Evolutionary conservation across 73 alveolate species (phyloP).

Genomic region (Diophrys appendiculata): DNA sequence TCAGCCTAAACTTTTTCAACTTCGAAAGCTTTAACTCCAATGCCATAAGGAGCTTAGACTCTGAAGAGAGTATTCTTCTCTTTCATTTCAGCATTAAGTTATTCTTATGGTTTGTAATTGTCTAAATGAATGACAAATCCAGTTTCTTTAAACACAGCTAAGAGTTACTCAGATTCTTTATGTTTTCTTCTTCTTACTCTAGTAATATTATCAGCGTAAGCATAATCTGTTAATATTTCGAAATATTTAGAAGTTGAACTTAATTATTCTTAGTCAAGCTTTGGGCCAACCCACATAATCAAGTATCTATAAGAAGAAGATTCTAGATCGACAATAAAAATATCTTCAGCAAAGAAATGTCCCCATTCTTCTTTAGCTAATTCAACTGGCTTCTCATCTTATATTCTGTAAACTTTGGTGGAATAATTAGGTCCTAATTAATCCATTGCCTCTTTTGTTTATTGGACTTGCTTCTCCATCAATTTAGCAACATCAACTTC

Average conservation of each 20-base stretch:
- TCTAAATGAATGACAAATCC: slow-evolving; percentile 52
- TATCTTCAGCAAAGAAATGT: slow-evolving; percentile 47
- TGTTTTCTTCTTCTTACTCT: slow-evolving; percentile 48
- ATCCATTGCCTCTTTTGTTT: slow-evolving; percentile 24
- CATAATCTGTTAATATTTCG: slow-evolving; percentile 31
- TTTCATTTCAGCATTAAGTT: slow-evolving; percentile 8
- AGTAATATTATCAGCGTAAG: slow-evolving; percentile 25
- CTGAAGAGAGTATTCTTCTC: slow-evolving; percentile 27
- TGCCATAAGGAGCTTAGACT: slow-evolving; percentile 47
- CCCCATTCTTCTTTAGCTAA: slow-evolving; percentile 46
- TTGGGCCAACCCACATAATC: slow-evolving; percentile 55
- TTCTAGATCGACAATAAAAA: slow-evolving; percentile 38
- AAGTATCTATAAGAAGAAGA: slow-evolving; percentile 24
- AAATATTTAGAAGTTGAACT: slow-evolving; percentile 10
- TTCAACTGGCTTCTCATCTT: slow-evolving; percentile 30
- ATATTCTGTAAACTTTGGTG: slow-evolving; percentile 23
- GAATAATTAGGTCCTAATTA: slow-evolving; percentile 19
- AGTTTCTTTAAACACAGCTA: slow-evolving; percentile 17
- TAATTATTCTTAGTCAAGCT: slow-evolving; percentile 13
- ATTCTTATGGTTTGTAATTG: slow-evolving; percentile 14
- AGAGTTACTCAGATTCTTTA: slow-evolving; percentile 44
- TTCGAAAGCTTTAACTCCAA: slow-evolving; percentile 48
- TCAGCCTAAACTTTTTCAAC: slow-evolving; percentile 4
- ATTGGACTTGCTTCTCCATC: slow-evolving; percentile 12
- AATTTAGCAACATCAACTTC: slow-evolving; percentile 27